Conservation (phyloP, 768 basidiomycete species). For the Pholiota conissans region DNA sequence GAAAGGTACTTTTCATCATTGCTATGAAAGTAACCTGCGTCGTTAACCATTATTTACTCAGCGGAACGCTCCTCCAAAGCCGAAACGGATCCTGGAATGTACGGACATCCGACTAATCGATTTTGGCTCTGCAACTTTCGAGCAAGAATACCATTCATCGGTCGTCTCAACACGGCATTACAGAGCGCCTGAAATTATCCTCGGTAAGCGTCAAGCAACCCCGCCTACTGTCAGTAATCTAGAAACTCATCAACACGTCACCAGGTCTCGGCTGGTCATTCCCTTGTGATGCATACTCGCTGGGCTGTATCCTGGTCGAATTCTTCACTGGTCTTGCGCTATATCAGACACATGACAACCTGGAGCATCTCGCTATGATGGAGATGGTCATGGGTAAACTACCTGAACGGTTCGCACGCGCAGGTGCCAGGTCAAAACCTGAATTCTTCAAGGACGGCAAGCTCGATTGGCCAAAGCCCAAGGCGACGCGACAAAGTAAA, state of each 20-base stretch:
- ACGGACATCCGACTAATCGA: conserved; percentile 97
- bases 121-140: conserved; percentile 98
- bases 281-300: conserved; percentile 97
- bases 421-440: conserved; percentile 76
- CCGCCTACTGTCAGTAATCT: not conserved
- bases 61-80: conserved; percentile 66
- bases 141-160: conserved; percentile 96
- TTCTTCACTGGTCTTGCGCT: conserved; percentile 97
- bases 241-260: conserved; percentile 15
- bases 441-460: conserved; percentile 91
- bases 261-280: conserved; percentile 96
- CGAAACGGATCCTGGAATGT: conserved; percentile 77
- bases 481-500: conserved; percentile 85
- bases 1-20: conserved; percentile 50
- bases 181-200: conserved; percentile 97
- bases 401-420: conserved; percentile 81
- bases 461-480: conserved; percentile 91
- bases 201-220: conserved; percentile 56
- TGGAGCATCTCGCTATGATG: conserved; percentile 99
- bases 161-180: conserved; percentile 99
- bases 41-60: conserved; percentile 26
- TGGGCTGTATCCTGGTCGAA: conserved; percentile 98
- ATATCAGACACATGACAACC: conserved; percentile 99
- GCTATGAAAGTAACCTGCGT: not conserved
- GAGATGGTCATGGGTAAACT: conserved; percentile 99